Conservation (phyloP, 495 filamentous ascomycete species). For the Aspergillus mulundensis region DNA sequence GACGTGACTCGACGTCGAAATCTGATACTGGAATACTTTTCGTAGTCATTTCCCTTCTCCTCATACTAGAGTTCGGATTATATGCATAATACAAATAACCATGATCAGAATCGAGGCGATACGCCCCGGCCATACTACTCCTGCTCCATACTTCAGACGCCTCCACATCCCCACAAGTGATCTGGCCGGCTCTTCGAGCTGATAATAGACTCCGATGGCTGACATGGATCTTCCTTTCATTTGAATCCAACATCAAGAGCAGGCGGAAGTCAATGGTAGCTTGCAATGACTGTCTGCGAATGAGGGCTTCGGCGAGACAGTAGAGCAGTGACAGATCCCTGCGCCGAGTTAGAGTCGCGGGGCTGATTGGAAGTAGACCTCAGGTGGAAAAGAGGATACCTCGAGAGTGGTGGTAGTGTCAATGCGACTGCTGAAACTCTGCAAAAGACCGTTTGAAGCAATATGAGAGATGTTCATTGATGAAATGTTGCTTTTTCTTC, state of each 20-base stretch:
- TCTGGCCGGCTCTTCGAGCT: not conserved
- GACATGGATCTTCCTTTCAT: not conserved
- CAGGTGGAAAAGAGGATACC: not conserved
- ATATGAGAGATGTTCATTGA: not conserved
- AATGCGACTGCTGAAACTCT: no score
- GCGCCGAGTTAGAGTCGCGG: not conserved
- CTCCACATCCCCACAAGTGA: constrained; percentile 4
- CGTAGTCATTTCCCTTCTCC: no score
- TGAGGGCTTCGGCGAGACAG: not conserved
- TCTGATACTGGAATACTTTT: no score
- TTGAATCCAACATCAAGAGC: not conserved
- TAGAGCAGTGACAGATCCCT: not conserved
- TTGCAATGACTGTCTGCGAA: not conserved
- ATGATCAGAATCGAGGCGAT: no score
- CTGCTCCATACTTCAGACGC: not conserved
- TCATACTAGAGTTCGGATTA: no score
- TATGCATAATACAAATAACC: no score
- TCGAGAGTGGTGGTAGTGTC: no score
- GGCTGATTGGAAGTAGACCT: not conserved
- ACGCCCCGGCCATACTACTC: no score
- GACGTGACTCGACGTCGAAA: no score
- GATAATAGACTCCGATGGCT: not conserved
- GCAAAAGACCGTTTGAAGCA: no score
- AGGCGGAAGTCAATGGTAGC: not conserved
- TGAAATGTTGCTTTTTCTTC: not conserved